These are phyloP conservation scores for Pyricularia pennisetigena DNA, from an alignment of 2,329 filamentous ascomycete genomes.

Conservation along the genomic window DNA sequence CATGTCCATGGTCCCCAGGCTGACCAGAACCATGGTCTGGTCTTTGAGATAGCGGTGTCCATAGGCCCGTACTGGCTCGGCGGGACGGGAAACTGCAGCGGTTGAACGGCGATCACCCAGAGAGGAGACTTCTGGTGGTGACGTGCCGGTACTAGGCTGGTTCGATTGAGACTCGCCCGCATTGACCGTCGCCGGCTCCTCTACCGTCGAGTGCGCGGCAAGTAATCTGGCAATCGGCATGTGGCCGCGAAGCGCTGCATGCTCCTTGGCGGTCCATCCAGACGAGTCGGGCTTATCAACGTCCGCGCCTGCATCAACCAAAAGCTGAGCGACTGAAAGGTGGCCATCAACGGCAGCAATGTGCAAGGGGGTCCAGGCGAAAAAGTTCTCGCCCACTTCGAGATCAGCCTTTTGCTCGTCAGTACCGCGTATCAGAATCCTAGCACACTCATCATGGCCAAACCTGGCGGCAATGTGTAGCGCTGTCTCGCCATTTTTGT, in stretches of 20 bases:
- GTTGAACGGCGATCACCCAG: conserved; percentile 50
- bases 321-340: conserved; percentile 60
- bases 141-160: conserved; percentile 19
- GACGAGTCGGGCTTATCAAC: conserved; percentile 69
- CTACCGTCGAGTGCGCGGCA: conserved; percentile 35
- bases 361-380: conserved; percentile 92
- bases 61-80: conserved; percentile 86
- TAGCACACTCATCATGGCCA: conserved; percentile 72
- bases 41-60: conserved; percentile 90
- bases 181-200: conserved; percentile 14
- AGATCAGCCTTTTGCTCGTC: conserved; percentile 62
- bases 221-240: conserved; percentile 68
- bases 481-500: conserved; percentile 82
- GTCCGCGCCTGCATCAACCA: conserved; percentile 71
- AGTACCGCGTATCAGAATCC: conserved; percentile 62
- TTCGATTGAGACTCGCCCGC: background rate
- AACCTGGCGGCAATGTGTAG: conserved; percentile 87
- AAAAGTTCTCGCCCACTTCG: conserved; percentile 71
- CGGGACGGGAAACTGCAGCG: conserved; percentile 34
- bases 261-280: conserved; percentile 90
- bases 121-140: conserved; percentile 46
- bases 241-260: conserved; percentile 84
- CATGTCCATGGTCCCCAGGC: conserved; percentile 89
- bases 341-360: conserved; percentile 87
- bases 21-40: conserved; percentile 83